A percentile compares a stretch with the other conserved stretches of the same genome.
Evolutionary conservation across 2,329 filamentous ascomycete species (phyloP).

Genomic region (Talaromyces sp.): DNA sequence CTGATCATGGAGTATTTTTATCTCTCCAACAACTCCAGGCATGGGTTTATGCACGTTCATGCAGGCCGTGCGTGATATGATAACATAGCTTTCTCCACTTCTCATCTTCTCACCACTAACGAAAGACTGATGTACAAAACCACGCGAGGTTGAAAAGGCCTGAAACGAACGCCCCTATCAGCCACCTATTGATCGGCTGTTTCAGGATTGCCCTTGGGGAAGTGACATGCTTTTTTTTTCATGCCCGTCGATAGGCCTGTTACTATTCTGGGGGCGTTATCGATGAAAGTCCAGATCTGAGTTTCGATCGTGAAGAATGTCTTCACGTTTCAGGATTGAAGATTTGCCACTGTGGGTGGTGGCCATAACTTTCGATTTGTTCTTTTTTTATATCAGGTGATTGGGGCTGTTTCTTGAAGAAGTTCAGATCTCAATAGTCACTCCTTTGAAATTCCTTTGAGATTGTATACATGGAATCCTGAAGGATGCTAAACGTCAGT

Average conservation of each 20-base stretch:
- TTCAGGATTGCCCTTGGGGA: slow-evolving; percentile 6
- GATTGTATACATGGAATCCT: not conserved
- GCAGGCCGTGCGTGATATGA: not conserved
- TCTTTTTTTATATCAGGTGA: not conserved
- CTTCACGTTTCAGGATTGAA: not conserved
- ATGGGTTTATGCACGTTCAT: not conserved
- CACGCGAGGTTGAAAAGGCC: slow-evolving; percentile 3
- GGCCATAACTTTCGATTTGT: not conserved
- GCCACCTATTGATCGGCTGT: slow-evolving; percentile 14
- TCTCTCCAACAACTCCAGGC: not conserved
- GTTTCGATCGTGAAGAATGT: not conserved
- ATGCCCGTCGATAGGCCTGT: not conserved
- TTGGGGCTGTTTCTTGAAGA: not conserved
- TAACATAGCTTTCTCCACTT: not conserved
- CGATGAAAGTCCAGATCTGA: not conserved
- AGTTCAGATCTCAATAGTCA: not conserved
- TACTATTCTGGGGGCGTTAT: slow-evolving; percentile 2
- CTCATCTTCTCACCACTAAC: not conserved
- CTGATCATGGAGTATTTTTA: slow-evolving; percentile 17
- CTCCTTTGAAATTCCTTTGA: not conserved
- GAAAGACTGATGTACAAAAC: slow-evolving; percentile 1
- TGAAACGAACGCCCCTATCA: slow-evolving; percentile 8
- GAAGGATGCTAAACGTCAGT: not conserved
- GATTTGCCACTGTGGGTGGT: not conserved
- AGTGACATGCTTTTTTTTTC: not conserved